Percentiles rank a stretch among this genome's conserved stretches.
These are phyloP conservation scores for Sphaerulina musiva DNA, from an alignment of 2,329 filamentous ascomycete genomes.

Conservation along the genomic window DNA sequence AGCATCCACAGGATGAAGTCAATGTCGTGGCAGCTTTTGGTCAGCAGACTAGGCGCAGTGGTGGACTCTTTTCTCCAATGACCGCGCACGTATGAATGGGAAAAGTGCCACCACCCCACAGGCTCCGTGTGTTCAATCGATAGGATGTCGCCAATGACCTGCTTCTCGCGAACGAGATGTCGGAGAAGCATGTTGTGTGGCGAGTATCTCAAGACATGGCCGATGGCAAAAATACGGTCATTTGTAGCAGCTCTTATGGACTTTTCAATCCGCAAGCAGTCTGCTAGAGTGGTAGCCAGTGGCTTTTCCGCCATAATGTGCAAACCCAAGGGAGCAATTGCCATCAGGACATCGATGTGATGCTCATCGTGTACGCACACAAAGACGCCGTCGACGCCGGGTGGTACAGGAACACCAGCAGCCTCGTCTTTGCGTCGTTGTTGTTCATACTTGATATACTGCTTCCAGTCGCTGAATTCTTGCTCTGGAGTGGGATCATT, in stretches of 20 bases:
- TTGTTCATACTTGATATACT: slow-evolving; percentile 68
- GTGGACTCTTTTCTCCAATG: slow-evolving; percentile 83
- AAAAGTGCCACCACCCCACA: slow-evolving; percentile 93
- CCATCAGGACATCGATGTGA: slow-evolving; percentile 73
- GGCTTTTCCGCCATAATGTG: slow-evolving; percentile 97
- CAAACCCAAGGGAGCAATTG: slow-evolving; percentile 60
- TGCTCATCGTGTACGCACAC: slow-evolving; percentile 80
- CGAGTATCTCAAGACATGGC: slow-evolving; percentile 88
- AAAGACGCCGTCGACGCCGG: slow-evolving; percentile 53
- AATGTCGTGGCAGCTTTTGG: slow-evolving; percentile 94
- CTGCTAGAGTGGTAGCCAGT: slow-evolving; percentile 67
- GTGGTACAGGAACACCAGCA: slow-evolving; percentile 39
- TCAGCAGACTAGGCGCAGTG: slow-evolving; percentile 75
- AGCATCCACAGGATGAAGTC: slow-evolving; percentile 89
- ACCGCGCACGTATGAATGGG: slow-evolving; percentile 82
- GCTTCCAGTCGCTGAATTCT: slow-evolving; percentile 65
- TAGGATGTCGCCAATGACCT: slow-evolving; percentile 73
- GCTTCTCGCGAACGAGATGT: slow-evolving; percentile 66
- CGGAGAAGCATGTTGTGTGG: slow-evolving; percentile 85
- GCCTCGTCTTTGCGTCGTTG: slow-evolving; percentile 51
- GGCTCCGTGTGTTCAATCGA: slow-evolving; percentile 90
- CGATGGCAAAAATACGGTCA: slow-evolving; percentile 69
- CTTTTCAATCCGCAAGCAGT: slow-evolving; percentile 63
- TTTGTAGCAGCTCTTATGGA: slow-evolving; percentile 22
- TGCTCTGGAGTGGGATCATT: slow-evolving; percentile 52